Conservation (phyloP, 2,329 filamentous ascomycete species). For the Colletotrichum horii region DNA sequence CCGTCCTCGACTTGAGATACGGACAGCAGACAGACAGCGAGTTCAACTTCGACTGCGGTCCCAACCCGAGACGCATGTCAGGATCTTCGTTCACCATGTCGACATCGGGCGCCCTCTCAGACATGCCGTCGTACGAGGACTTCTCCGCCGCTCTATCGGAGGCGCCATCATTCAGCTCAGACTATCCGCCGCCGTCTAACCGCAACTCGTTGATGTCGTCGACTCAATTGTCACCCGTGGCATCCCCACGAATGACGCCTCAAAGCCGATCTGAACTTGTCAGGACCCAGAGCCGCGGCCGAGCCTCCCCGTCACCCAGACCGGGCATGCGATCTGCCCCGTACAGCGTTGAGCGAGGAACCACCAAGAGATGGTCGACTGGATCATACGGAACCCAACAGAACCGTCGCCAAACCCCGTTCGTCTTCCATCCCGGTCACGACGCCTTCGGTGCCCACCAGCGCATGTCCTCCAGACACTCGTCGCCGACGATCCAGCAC, state of each 20-base stretch:
- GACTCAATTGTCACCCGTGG: conserved; percentile 74
- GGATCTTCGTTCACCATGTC: conserved; percentile 78
- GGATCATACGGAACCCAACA: conserved; percentile 69
- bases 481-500: conserved; percentile 52
- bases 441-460: conserved; percentile 64
- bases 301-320: conserved; percentile 74
- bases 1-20: conserved; percentile 66
- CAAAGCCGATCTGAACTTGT: conserved; percentile 67
- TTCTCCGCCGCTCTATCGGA: conserved; percentile 71
- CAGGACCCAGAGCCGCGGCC: conserved; percentile 69
- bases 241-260: conserved; percentile 70
- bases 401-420: conserved; percentile 62
- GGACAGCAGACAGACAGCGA: conserved; percentile 54
- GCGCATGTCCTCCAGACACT: conserved; percentile 59
- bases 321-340: conserved; percentile 72
- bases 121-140: conserved; percentile 75
- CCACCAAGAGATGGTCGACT: conserved; percentile 80
- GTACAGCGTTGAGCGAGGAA: conserved; percentile 70
- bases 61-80: conserved; percentile 68
- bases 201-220: conserved; percentile 74
- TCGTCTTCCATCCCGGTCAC: conserved; percentile 66
- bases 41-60: conserved; percentile 55
- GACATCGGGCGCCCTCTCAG: conserved; percentile 67
- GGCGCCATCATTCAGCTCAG: conserved; percentile 68
- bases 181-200: conserved; percentile 71